These are phyloP conservation scores for Cladorrhinum sp. DNA, from an alignment of 2,329 filamentous ascomycete species.

Conservation along the genomic window DNA sequence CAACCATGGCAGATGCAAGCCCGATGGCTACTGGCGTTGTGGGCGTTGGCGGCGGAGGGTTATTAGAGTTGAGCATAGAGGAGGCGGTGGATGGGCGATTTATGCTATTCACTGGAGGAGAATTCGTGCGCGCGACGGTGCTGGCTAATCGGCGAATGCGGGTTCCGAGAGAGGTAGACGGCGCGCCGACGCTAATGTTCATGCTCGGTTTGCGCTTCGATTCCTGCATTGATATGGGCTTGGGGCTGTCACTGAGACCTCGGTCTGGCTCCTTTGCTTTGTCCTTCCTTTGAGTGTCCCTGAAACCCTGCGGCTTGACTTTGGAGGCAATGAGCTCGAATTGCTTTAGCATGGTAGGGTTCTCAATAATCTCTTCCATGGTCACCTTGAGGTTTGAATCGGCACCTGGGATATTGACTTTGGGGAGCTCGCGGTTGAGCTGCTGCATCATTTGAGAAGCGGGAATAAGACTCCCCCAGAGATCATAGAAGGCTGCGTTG, in stretches of 20 bases:
- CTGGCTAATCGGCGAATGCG: conserved; percentile 28
- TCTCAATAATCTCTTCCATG: conserved; percentile 48
- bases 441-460: conserved; percentile 46
- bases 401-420: conserved; percentile 36
- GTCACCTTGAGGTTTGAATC: conserved; percentile 39
- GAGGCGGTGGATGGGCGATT: conserved; percentile 1
- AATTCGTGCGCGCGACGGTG: conserved; percentile 22
- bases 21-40: conserved; percentile 22
- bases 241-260: conserved; percentile 1
- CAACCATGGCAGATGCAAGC: conserved; percentile 24
- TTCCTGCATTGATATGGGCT: neutral
- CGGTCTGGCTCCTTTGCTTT: conserved; percentile 15
- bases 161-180: conserved; percentile 16
- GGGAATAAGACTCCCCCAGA: conserved; percentile 49
- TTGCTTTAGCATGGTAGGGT: conserved; percentile 50
- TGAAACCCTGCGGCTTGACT: conserved; percentile 19
- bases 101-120: conserved; percentile 12
- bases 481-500: conserved; percentile 49
- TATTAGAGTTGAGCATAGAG: neutral
- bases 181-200: conserved; percentile 17
- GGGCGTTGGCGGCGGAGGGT: conserved; percentile 3
- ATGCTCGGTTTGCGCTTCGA: conserved; percentile 23
- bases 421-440: conserved; percentile 43
- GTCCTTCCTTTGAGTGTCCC: conserved; percentile 22
- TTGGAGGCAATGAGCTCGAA: conserved; percentile 41